These are phyloP conservation scores for Rachicladosporium sp. DNA, from an alignment of 2,329 filamentous ascomycete genomes.

Conservation along the genomic window DNA sequence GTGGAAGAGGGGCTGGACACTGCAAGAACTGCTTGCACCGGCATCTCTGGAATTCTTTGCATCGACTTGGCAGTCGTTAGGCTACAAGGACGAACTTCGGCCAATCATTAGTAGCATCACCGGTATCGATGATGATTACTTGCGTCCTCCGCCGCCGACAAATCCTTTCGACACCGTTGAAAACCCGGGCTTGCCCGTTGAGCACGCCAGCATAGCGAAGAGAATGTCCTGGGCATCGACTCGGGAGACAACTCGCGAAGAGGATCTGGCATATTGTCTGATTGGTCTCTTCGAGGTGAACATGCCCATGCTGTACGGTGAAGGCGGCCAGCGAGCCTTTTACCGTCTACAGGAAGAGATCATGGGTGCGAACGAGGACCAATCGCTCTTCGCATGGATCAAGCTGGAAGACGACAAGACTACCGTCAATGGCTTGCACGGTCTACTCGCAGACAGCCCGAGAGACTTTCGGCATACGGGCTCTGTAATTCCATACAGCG, in stretches of 20 bases:
- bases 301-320: constrained; percentile 35
- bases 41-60: constrained; percentile 6
- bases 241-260: constrained; percentile 13
- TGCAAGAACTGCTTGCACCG: constrained; percentile 9
- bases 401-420: constrained; percentile 1
- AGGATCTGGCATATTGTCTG: constrained; percentile 36
- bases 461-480: background rate
- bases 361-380: constrained; percentile 7
- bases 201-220: constrained; percentile 8
- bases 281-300: constrained; percentile 34
- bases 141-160: background rate
- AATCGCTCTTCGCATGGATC: constrained; percentile 2
- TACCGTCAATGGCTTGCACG: background rate
- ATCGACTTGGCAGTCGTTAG: constrained; percentile 8
- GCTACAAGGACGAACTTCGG: constrained; percentile 8
- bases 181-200: constrained; percentile 9
- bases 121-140: constrained; percentile 12
- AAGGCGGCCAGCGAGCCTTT: constrained; percentile 16
- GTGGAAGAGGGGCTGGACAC: constrained; percentile 8
- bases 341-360: constrained; percentile 25
- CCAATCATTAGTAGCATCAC: constrained; percentile 14
- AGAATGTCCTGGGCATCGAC: constrained; percentile 12
- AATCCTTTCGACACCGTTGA: too few species aligned
- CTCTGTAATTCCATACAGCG: constrained; percentile 13
- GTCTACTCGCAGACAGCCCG: constrained; percentile 1